Percentiles rank a stretch among this genome's conserved stretches.
phyloP scores from a whole-genome alignment of 192 early-diverging fungal genomes.

The Coemansia sp. region DNA sequence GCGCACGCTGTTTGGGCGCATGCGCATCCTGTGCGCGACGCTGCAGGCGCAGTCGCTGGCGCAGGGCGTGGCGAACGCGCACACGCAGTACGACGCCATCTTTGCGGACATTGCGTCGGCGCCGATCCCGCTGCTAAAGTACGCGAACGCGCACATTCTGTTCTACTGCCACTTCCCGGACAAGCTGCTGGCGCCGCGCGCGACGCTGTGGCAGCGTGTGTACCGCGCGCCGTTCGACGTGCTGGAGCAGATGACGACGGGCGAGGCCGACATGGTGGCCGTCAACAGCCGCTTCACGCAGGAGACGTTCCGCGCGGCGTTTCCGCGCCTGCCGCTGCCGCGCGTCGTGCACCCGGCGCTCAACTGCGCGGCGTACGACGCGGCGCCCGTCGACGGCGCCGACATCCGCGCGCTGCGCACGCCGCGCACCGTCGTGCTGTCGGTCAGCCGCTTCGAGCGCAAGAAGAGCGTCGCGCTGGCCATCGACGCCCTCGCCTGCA shows the following conservation, averaged over 20 bases:
- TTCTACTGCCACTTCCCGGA: constrained; percentile 99
- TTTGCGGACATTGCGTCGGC: constrained; percentile 90
- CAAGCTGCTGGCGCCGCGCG: constrained; percentile 70
- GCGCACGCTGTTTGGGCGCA: constrained; percentile 63
- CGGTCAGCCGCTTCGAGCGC: constrained; percentile 96
- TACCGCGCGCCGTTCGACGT: constrained; percentile 84
- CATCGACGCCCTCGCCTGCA: constrained; percentile 65
- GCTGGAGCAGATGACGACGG: constrained; percentile 83
- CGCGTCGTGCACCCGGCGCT: constrained; percentile 85
- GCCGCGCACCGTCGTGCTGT: constrained; percentile 51
- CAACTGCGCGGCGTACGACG: constrained; percentile 69
- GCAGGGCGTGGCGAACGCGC: constrained; percentile 47
- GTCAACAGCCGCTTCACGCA: constrained; percentile 93
- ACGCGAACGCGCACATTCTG: constrained; percentile 69
- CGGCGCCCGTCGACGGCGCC: constrained; percentile 52
- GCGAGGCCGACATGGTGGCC: constrained; percentile 83
- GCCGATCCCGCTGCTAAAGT: constrained; percentile 74
- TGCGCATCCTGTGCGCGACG: constrained; percentile 81
- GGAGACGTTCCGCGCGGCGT: constrained; percentile 66
- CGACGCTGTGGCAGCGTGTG: constrained; percentile 58
- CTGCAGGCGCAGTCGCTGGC: constrained; percentile 72
- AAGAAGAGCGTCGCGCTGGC: constrained; percentile 89
- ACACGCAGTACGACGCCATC: constrained; percentile 65
- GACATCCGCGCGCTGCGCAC: constrained; percentile 43
- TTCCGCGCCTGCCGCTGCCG: constrained; percentile 64